Evolutionary conservation across 108 stramenopile genomes (phyloP), one percentile per base, ranked within the genome.

Genomic region (Nannochloropsis salina): DNA sequence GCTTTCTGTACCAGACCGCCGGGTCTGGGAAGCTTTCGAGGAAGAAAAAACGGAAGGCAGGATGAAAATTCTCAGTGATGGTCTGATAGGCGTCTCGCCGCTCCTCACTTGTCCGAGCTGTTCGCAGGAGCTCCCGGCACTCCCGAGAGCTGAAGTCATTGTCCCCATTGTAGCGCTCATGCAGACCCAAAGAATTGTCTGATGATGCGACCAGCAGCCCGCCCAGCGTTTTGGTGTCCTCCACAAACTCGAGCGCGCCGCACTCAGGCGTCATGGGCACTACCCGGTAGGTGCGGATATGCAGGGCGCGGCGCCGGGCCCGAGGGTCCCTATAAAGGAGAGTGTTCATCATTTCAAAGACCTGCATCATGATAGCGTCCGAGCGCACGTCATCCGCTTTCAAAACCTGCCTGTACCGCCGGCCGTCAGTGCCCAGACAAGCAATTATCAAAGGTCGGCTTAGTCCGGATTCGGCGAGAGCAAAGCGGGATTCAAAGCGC

Each of bases 281-380:
- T 43, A 95, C 92, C 47, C 92, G 93, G 90, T 97, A 96, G 6
- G 96, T 97, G 20, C 94, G 91, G 42, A 97, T 91, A 82, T 90
- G 88, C 44, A 96, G 85, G 83, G 88, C 86, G 43, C 85, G 45
- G 3, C 85, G 61, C 15, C 83, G 88, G 43, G 81, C 42, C 42
- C 40, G 9, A 74, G 74, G 80, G 85, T 91, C 82, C 8, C 61
- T 80, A 9, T 61, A 84, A 80, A 99, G 91, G 82, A 98, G 92
- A 41, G 87, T 89, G 84, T 99, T 98, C 42, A 98, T 92, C 41
- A 94, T 93, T 43, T 87, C 92, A 85, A 99, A 98, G 42, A 98
- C 95, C 93, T 98, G 98, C 84, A 94, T 88, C 96, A 98, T 98
- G 10, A 99, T 94, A 0, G 98, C 98, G 92, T 99, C 99, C 88